Base-by-base conservation (phyloP, 768 basidiomycete species). In the Lentinula aciculospora region DNA sequence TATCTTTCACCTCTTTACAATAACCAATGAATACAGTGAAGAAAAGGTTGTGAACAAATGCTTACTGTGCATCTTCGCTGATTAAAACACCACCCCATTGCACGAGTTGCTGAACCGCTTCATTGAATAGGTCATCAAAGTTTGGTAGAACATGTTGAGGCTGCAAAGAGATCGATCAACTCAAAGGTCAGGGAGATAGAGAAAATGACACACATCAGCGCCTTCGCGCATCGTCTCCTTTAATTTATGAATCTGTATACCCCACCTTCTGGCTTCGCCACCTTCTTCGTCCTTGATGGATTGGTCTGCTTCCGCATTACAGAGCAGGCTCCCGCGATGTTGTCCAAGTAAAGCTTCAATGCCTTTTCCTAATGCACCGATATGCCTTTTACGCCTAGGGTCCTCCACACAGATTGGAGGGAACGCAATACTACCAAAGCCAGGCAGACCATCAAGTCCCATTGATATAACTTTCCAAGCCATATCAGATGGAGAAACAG, bases 401-500 rank as follows among this genome's bases (percentile, higher is more conserved):
- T 94, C 90, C 72, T 88, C 86, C 49, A 84, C 73, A 66, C 92
- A 94, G 46, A 81, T 77, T 39, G 88, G 88, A 25, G 90, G 83
- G 53, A 94, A 75, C 21, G 84, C 89, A 39, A 93, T 78, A 59
- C 87, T 81, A n/a, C 90, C 89, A 23, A 91, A 71, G 31, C 83
- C 81, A 21, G 91, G 92, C 49, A 92, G 67, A 29, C 92, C 92
- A 70, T 93, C 79, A 45, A 83, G 71, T 10, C 75, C 57, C 45
- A 66, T 62, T 40, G 76, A 77, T 56, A 86, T 67, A 42, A 74
- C 65, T 64, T 76, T 76, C 80, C 81, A 82, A 34, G 72, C 65
- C 55, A 70, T 40, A 57, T 78, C 76, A 39, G 69, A 65, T 56
- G 76, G 71, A 58, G 73, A 62, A 55, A 77, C 70, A 48, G 72